Percentiles rank a stretch among this genome's conserved stretches.
phyloP scores from a whole-genome alignment of 768 basidiomycete genomes.

The Lepiota venenata region DNA sequence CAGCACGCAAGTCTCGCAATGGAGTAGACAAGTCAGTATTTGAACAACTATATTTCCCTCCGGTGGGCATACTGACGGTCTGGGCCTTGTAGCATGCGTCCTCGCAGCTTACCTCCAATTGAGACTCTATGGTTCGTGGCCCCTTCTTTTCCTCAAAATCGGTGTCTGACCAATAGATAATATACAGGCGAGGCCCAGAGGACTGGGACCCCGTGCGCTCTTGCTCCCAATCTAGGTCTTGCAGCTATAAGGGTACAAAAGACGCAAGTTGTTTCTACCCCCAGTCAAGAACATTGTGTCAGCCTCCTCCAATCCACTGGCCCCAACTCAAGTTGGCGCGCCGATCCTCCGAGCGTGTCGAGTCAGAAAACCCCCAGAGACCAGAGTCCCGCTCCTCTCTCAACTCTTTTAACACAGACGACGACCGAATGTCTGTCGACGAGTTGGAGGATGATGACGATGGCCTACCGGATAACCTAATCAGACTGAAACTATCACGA shows the following conservation, averaged over 20 bases:
- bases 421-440: neutral
- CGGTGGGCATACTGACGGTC: neutral
- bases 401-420: neutral
- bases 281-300: no score
- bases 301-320: no score
- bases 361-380: neutral
- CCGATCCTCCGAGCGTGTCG: neutral
- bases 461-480: constrained; percentile 6
- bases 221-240: neutral
- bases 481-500: constrained; percentile 2
- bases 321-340: no score
- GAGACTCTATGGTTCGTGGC: constrained; percentile 3
- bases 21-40: constrained; percentile 1
- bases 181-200: neutral
- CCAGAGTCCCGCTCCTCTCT: neutral
- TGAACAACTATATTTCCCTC: neutral
- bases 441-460: neutral
- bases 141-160: neutral
- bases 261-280: neutral
- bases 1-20: neutral
- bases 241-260: neutral
- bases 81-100: neutral
- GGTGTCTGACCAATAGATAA: neutral
- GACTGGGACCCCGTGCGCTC: neutral
- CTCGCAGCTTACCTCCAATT: neutral